Conservation (phyloP, 1,139 yeast genomes). For the Schizosaccharomyces versatilis region DNA sequence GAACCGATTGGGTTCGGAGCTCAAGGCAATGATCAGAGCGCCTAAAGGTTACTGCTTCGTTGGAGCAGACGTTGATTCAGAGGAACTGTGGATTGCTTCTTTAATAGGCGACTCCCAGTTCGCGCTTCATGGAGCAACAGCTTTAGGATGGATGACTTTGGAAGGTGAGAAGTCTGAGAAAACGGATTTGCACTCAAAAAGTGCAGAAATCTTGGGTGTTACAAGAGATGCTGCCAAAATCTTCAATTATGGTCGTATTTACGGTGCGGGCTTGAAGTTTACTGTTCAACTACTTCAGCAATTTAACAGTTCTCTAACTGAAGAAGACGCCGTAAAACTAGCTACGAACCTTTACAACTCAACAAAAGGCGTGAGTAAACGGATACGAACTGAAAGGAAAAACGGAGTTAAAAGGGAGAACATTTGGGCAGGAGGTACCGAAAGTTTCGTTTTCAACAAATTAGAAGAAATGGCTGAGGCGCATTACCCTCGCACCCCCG, state of each 20-base stretch:
- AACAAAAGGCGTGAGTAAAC: conserved; percentile 50
- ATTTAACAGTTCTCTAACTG: conserved; percentile 53
- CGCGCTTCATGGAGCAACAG: conserved; percentile 82
- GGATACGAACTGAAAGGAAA: conserved; percentile 12
- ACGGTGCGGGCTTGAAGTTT: conserved; percentile 89
- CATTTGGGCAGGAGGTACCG: conserved; percentile 82
- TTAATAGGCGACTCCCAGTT: conserved; percentile 80
- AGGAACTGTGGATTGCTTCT: conserved; percentile 95
- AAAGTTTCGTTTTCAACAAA: conserved; percentile 72
- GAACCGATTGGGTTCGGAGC: conserved; percentile 73
- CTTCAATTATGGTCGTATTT: conserved; percentile 89
- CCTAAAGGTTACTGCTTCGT: conserved; percentile 81
- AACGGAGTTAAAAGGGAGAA: conserved; percentile 15
- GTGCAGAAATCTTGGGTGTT: conserved; percentile 75
- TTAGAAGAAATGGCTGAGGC: conserved; percentile 72
- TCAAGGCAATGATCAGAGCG: conserved; percentile 66
- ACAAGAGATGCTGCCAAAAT: conserved; percentile 81
- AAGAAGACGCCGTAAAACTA: conserved; percentile 40
- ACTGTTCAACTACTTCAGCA: conserved; percentile 64
- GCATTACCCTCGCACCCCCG: conserved; percentile 73
- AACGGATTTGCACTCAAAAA: conserved; percentile 86
- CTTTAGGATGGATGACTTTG: conserved; percentile 96
- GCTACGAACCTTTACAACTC: conserved; percentile 52
- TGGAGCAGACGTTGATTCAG: conserved; percentile 97
- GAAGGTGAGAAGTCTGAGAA: conserved; percentile 84